Percentiles rank a stretch among this genome's conserved stretches.
Conservation (phyloP, 768 basidiomycete species). For the Lactarius quietus region DNA sequence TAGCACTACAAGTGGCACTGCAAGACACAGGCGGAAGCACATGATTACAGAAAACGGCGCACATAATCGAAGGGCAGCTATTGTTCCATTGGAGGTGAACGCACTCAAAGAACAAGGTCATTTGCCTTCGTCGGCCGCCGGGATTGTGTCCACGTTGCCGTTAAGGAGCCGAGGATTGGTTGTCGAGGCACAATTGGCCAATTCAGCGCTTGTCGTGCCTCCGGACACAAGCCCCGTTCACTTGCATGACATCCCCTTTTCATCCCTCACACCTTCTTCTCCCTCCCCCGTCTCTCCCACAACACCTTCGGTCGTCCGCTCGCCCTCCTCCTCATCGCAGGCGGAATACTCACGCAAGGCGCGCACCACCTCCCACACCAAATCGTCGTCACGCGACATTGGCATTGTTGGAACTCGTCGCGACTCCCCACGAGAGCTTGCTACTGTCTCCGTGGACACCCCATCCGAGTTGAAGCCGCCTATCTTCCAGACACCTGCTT, state of each 20-base stretch:
- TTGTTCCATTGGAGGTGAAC: slow-evolving; percentile 11
- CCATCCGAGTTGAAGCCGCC: slow-evolving; percentile 33
- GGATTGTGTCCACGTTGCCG: slow-evolving; percentile 2
- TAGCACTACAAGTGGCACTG: neutral
- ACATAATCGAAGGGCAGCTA: slow-evolving; percentile 4
- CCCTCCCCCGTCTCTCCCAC: slow-evolving; percentile 38
- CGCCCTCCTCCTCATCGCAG: neutral
- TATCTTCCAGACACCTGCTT: slow-evolving; percentile 39
- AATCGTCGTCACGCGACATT: slow-evolving; percentile 44
- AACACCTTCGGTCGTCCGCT: neutral
- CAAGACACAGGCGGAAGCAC: slow-evolving; percentile 10
- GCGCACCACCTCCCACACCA: slow-evolving; percentile 31
- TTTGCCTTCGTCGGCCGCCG: neutral
- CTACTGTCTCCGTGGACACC: slow-evolving; percentile 11
- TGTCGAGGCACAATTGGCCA: slow-evolving; percentile 17
- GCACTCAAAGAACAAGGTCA: neutral
- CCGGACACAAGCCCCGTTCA: neutral
- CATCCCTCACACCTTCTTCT: slow-evolving; percentile 30
- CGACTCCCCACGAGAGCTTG: slow-evolving; percentile 28
- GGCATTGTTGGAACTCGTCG: slow-evolving; percentile 49
- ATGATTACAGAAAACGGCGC: neutral
- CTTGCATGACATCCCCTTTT: slow-evolving; percentile 9
- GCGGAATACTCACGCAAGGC: neutral
- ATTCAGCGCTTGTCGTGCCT: slow-evolving; percentile 16
- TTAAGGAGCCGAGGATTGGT: slow-evolving; percentile 5